Conservation (phyloP, 2,329 filamentous ascomycete species). For the Alternaria solani region DNA sequence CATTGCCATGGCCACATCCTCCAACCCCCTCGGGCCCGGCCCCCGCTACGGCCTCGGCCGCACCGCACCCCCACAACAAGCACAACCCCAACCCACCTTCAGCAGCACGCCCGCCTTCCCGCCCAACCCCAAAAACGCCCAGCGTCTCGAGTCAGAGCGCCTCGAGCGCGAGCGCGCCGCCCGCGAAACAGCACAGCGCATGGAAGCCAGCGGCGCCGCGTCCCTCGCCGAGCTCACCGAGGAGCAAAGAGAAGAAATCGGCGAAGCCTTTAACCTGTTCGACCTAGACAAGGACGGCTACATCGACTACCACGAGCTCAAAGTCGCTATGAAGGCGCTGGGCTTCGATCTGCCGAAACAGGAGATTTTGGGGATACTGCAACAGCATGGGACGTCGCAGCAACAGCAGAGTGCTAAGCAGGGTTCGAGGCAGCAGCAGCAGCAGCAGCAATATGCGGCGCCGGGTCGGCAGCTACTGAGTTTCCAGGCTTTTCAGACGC, state of each 20-base stretch:
- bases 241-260: conserved; percentile 91
- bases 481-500: conserved; percentile 74
- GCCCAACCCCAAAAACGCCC: conserved; percentile 53
- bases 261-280: conserved; percentile 96
- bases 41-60: conserved; percentile 61
- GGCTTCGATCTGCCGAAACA: conserved; percentile 90
- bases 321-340: conserved; percentile 93
- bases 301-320: conserved; percentile 98
- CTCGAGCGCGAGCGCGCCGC: conserved; percentile 54
- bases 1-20: conserved; percentile 60
- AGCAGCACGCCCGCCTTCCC: conserved; percentile 49
- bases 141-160: conserved; percentile 52
- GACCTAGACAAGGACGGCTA: conserved; percentile 94
- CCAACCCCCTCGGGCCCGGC: conserved; percentile 63
- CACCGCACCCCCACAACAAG: conserved; percentile 28
- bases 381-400: conserved; percentile 69
- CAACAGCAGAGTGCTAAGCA: conserved; percentile 6
- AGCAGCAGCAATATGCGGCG: conserved; percentile 29
- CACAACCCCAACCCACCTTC: conserved; percentile 36
- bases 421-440: conserved; percentile 12
- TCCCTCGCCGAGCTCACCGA: conserved; percentile 72
- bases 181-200: conserved; percentile 44
- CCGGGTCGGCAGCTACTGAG: conserved; percentile 71
- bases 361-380: conserved; percentile 82
- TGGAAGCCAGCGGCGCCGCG: conserved; percentile 57